Conservation (phyloP, 768 basidiomycete genomes). For the Kockovaella imperatae region DNA sequence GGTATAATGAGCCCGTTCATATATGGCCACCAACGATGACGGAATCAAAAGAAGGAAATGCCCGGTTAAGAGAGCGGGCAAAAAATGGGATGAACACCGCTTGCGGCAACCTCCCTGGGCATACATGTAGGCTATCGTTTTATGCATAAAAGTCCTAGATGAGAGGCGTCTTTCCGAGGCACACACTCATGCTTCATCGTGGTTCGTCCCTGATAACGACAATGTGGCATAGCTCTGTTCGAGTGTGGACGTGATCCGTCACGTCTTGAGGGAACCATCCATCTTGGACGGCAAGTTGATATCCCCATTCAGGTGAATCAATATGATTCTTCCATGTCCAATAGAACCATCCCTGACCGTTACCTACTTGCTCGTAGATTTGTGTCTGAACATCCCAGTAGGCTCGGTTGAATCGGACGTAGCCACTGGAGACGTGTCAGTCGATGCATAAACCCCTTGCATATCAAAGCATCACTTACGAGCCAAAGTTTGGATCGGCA, state of each 20-base stretch:
- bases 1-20: no score
- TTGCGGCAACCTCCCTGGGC: no score
- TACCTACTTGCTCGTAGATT: background rate
- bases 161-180: no score
- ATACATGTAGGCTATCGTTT: no score
- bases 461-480: background rate
- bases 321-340: background rate
- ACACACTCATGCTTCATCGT: no score
- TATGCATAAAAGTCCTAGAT: no score
- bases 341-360: background rate
- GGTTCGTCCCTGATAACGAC: background rate
- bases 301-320: background rate
- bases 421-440: background rate
- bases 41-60: no score
- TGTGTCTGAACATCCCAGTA: background rate
- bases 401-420: background rate
- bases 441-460: background rate
- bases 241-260: background rate
- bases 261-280: background rate
- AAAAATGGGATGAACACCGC: no score
- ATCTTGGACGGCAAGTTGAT: background rate
- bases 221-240: background rate
- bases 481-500: background rate
- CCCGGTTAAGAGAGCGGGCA: no score
- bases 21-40: no score